phyloP scores from a whole-genome alignment of 257 asterid genomes.

The Dorcoceras hygrometricum region DNA sequence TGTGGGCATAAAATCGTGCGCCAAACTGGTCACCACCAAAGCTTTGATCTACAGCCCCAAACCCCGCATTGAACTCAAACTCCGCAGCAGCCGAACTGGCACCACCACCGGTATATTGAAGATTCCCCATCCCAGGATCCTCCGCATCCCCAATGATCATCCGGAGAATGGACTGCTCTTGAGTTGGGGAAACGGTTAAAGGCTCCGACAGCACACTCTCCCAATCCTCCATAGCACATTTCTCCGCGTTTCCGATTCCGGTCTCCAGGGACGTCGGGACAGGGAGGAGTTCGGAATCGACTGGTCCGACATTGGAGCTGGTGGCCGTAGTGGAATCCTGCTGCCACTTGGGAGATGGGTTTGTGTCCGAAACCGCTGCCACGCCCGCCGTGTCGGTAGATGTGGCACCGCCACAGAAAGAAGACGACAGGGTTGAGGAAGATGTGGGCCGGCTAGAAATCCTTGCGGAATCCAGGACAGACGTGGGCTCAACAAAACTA shows the following conservation, averaged over 20 bases:
- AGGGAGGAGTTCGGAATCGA: constrained; percentile 56
- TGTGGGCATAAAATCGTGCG: constrained; percentile 37
- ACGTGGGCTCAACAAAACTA: constrained; percentile 58
- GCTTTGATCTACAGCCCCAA: constrained; percentile 70
- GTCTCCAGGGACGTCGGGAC: constrained; percentile 58
- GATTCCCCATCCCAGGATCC: constrained; percentile 65
- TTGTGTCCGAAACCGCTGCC: constrained; percentile 72
- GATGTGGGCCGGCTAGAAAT: constrained; percentile 64
- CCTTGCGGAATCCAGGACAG: constrained; percentile 85
- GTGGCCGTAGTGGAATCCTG: constrained; percentile 72
- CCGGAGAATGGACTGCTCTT: constrained; percentile 67
- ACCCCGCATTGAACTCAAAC: constrained; percentile 52
- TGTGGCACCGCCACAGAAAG: constrained; percentile 56
- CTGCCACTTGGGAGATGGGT: constrained; percentile 75
- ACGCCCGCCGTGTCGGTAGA: constrained; percentile 69
- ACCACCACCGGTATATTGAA: constrained; percentile 52
- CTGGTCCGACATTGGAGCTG: constrained; percentile 62
- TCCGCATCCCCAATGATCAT: constrained; percentile 97
- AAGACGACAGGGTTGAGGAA: constrained; percentile 89
- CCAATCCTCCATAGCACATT: constrained; percentile 80
- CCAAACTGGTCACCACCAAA: constrained; percentile 45
- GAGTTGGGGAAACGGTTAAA: constrained; percentile 60
- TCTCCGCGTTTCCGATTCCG: constrained; percentile 43
- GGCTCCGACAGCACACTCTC: constrained; percentile 76
- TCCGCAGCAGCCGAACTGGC: constrained; percentile 39